These are phyloP conservation scores for Fusarium denticulatum DNA, from an alignment of 2,329 filamentous ascomycete species.

Conservation along the genomic window DNA sequence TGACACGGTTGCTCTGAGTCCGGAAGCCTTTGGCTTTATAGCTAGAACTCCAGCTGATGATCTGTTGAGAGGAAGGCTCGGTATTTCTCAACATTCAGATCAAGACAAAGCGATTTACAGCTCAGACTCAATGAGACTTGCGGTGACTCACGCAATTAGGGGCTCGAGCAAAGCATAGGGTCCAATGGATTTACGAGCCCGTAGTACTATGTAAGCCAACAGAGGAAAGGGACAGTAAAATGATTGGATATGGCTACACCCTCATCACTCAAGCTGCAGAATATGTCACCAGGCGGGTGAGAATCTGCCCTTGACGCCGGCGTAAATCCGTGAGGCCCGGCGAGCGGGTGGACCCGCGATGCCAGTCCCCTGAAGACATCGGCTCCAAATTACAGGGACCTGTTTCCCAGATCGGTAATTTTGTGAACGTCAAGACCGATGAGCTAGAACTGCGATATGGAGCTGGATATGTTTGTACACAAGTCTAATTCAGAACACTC, in stretches of 20 bases:
- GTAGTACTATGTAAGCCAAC: too few relatives aligned
- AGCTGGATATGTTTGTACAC: not conserved
- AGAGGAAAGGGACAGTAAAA: not conserved
- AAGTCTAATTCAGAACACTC: not conserved
- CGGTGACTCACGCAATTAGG: not conserved
- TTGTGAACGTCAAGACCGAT: not conserved
- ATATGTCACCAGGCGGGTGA: conserved; percentile 3
- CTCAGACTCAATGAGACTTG: not conserved
- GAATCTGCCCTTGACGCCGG: conserved; percentile 8
- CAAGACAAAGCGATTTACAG: not conserved
- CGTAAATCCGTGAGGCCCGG: conserved; percentile 16
- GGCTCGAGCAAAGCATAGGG: not conserved
- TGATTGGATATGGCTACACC: conserved; percentile 7
- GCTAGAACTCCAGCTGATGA: not conserved
- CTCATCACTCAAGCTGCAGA: not conserved
- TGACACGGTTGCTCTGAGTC: not conserved
- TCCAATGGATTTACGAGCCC: not conserved
- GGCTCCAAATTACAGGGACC: conserved; percentile 17
- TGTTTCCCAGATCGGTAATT: conserved; percentile 5
- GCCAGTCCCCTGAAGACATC: conserved; percentile 8
- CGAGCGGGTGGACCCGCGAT: conserved; percentile 4
- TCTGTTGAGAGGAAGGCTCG: not conserved
- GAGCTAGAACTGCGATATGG: not conserved
- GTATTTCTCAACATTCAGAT: not conserved
- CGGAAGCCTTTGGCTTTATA: not conserved